phyloP scores from a whole-genome alignment of 2,329 filamentous ascomycete genomes.

The Cordyceps cicadae region DNA sequence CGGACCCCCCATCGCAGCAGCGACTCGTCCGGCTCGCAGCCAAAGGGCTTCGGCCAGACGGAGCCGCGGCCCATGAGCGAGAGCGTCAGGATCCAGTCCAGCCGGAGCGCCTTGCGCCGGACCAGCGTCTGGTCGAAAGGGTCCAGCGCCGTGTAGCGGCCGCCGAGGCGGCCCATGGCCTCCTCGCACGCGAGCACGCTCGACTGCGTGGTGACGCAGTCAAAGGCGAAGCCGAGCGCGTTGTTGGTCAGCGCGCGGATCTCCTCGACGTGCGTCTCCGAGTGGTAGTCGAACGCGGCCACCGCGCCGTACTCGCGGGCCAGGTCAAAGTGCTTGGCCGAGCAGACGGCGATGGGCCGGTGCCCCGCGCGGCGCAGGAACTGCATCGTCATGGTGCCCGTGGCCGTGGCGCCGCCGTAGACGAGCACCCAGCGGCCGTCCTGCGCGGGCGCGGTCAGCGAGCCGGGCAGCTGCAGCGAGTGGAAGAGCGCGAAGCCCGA shows the following conservation, averaged over 20 bases:
- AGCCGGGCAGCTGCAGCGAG: conserved; percentile 19
- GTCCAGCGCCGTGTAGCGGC: conserved; percentile 27
- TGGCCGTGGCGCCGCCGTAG: conserved; percentile 35
- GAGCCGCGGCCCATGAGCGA: conserved; percentile 20
- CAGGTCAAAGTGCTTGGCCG: conserved; percentile 23
- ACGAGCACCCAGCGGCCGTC: conserved; percentile 29
- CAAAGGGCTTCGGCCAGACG: conserved; percentile 17
- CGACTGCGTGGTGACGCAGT: conserved; percentile 26
- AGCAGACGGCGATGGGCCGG: conserved; percentile 17
- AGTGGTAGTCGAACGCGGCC: conserved; percentile 29
- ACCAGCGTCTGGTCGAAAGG: conserved; percentile 18
- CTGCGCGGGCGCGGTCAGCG: conserved; percentile 11
- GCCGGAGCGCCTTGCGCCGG: conserved; percentile 13
- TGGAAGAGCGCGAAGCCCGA: conserved; percentile 23
- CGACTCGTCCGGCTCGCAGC: background rate
- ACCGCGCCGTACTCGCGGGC: conserved; percentile 30
- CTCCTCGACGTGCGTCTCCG: conserved; percentile 15
- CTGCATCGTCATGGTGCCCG: conserved; percentile 36
- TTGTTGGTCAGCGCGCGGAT: conserved; percentile 30
- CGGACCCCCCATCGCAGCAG: background rate
- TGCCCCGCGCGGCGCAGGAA: conserved; percentile 5
- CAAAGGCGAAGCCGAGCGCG: conserved; percentile 27
- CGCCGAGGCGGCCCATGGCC: conserved; percentile 28
- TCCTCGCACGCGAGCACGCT: conserved; percentile 28
- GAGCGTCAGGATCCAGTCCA: conserved; percentile 21